A percentile compares a stretch with the other conserved stretches of the same genome.
phyloP scores from a whole-genome alignment of 2,329 filamentous ascomycete genomes.

The Cladophialophora yegresii region DNA sequence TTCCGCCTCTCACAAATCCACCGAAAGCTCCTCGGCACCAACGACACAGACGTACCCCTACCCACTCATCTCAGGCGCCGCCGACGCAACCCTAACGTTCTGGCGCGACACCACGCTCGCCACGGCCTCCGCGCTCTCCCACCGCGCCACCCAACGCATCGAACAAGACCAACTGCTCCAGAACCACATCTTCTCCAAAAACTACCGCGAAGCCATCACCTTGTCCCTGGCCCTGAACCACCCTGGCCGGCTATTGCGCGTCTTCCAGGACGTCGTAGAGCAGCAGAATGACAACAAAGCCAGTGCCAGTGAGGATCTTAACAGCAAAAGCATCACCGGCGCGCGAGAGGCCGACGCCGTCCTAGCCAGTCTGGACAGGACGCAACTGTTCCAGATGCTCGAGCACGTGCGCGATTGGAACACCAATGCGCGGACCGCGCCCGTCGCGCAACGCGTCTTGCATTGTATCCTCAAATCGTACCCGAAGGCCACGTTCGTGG shows the following conservation, averaged over 20 bases:
- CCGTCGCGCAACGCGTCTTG: slow-evolving; percentile 81
- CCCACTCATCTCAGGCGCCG: slow-evolving; percentile 83
- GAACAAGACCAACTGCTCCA: slow-evolving; percentile 94
- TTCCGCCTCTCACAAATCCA: slow-evolving; percentile 40
- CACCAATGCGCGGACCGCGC: slow-evolving; percentile 83
- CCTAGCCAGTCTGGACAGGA: slow-evolving; percentile 73
- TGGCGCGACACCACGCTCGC: slow-evolving; percentile 89
- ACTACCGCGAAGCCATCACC: slow-evolving; percentile 89
- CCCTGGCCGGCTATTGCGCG: slow-evolving; percentile 76
- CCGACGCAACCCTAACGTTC: slow-evolving; percentile 89
- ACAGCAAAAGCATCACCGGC: slow-evolving; percentile 48
- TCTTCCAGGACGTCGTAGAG: slow-evolving; percentile 78
- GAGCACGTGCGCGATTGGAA: slow-evolving; percentile 93
- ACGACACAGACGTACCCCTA: slow-evolving; percentile 50
- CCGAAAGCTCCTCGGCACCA: slow-evolving; percentile 20
- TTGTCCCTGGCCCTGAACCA: slow-evolving; percentile 93
- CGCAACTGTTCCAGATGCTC: slow-evolving; percentile 82
- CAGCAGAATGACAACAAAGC: slow-evolving; percentile 40
- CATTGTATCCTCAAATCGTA: slow-evolving; percentile 78
- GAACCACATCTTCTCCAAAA: slow-evolving; percentile 84
- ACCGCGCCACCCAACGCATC: slow-evolving; percentile 74
- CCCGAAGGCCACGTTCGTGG: slow-evolving; percentile 73
- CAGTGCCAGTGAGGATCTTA: slow-evolving; percentile 40
- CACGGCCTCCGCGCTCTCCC: slow-evolving; percentile 72
- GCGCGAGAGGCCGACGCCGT: slow-evolving; percentile 73